Evolutionary conservation across 306 rosid genomes (phyloP), one percentile per base, ranked within the genome.

Genomic region (Psophocarpus tetragonolobus): DNA sequence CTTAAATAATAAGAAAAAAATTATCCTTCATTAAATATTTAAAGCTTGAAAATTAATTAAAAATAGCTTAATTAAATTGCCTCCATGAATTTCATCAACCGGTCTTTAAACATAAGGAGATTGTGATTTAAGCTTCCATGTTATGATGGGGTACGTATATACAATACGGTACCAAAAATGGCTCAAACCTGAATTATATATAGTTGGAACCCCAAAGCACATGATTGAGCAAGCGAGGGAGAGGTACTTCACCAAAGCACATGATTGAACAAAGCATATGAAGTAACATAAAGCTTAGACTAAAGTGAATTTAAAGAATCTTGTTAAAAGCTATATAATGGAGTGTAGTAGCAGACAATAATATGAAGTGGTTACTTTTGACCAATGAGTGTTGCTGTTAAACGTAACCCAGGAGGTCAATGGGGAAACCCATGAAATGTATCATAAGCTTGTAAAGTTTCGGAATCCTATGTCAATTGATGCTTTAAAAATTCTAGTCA

Each of bases 291-390:
- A 94, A 91, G 97, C 88, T 84, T 88, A 80, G 89, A 86, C 83
- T 88, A 89, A 93, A 91, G 95, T 84, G 87, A 76, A 65, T 73
- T 83, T 81, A 84, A 87, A 91, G 96, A 93, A 90, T 90, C 90
- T 87, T 87, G 90, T 81, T 86, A 90, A 93, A 93, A 93, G 96
- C 92, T 83, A 91, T 84, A 73, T 78, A 86, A 90, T 91, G 97
- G 96, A 91, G 96, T 86, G 92, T 93, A 91, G 98, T 90, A 91
- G 94, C 93, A 90, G 87, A 86, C 92, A 93, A 87, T 88, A 87
- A 93, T 90, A 93, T 90, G 79, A 90, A 86, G 65, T 84, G 82
- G 38, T 62, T 73, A 82, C 97, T 91, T 93, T 93, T 91, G 90
- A 86, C 96, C 91, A 83, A 77, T 66, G 67, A 35, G 62, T 73